Evolutionary conservation across 768 basidiomycete genomes (phyloP).

Genomic region (Clathrus columnatus): DNA sequence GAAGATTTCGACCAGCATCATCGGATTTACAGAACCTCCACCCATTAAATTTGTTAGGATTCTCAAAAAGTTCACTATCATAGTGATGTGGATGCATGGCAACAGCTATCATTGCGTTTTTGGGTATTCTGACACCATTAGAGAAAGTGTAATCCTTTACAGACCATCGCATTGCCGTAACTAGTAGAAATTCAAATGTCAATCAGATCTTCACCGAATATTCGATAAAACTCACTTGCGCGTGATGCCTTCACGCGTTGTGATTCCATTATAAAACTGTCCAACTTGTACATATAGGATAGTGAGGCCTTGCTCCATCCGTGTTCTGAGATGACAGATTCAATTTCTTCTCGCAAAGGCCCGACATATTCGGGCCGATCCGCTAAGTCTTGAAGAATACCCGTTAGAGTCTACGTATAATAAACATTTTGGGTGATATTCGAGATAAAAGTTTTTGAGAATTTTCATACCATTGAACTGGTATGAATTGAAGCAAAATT

Average conservation of each 20-base stretch:
- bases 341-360: conserved; percentile 36
- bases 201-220: background rate
- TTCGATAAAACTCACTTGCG: conserved; percentile 2
- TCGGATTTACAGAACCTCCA: conserved; percentile 8
- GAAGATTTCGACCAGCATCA: background rate
- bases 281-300: conserved; percentile 33
- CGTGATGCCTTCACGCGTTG: conserved; percentile 1
- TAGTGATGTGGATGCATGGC: background rate
- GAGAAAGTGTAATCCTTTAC: conserved; percentile 9
- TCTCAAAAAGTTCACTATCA: conserved; percentile 13
- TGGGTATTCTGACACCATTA: conserved; percentile 10
- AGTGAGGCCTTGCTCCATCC: conserved; percentile 31
- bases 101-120: conserved; percentile 1
- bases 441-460: background rate
- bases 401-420: conserved; percentile 27
- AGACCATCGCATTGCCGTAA: conserved; percentile 5
- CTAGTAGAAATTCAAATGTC: background rate
- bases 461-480: conserved; percentile 11
- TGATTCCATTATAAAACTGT: conserved; percentile 32
- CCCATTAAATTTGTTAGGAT: conserved; percentile 8
- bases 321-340: conserved; percentile 26
- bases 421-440: conserved; percentile 6
- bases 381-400: conserved; percentile 31
- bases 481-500: conserved; percentile 18
- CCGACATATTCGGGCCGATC: conserved; percentile 24